phyloP scores from a whole-genome alignment of 2,329 filamentous ascomycete genomes.

The Lachnellula suecica region DNA sequence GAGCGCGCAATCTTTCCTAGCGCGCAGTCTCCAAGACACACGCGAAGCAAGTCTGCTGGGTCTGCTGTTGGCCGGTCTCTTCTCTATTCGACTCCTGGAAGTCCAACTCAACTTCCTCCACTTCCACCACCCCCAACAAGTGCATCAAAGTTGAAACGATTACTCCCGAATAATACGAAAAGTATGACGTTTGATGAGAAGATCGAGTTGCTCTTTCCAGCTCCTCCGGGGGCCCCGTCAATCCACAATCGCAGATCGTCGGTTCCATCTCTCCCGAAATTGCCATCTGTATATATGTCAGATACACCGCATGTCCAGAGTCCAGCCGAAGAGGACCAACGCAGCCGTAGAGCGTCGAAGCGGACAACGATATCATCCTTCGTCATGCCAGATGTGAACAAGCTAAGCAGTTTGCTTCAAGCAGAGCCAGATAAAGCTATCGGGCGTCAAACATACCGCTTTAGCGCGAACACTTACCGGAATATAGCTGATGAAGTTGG shows the following conservation, averaged over 20 bases:
- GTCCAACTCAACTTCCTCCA: slow-evolving; percentile 50
- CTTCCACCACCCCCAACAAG: slow-evolving; percentile 44
- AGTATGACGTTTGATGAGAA: slow-evolving; percentile 61
- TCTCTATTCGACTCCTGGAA: slow-evolving; percentile 43
- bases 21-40: slow-evolving; percentile 40
- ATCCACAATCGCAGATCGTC: slow-evolving; percentile 37
- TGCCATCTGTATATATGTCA: slow-evolving; percentile 26
- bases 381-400: slow-evolving; percentile 5
- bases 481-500: slow-evolving; percentile 36
- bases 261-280: slow-evolving; percentile 44
- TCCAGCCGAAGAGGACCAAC: slow-evolving; percentile 24
- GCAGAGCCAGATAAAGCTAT: background rate
- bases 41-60: slow-evolving; percentile 49
- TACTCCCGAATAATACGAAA: slow-evolving; percentile 52
- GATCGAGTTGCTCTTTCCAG: slow-evolving; percentile 50
- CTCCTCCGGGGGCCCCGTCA: slow-evolving; percentile 30
- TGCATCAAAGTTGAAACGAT: slow-evolving; percentile 37
- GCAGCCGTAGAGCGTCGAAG: slow-evolving; percentile 25
- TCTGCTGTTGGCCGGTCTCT: slow-evolving; percentile 46
- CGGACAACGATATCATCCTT: slow-evolving; percentile 29
- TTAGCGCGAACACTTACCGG: slow-evolving; percentile 34
- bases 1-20: slow-evolving; percentile 49
- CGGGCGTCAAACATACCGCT: slow-evolving; percentile 23
- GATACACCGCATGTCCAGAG: slow-evolving; percentile 20
- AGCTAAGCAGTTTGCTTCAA: slow-evolving; percentile 4